phyloP scores from a whole-genome alignment of 2,329 filamentous ascomycete species.

The Chrysosporium keratinophilum region DNA sequence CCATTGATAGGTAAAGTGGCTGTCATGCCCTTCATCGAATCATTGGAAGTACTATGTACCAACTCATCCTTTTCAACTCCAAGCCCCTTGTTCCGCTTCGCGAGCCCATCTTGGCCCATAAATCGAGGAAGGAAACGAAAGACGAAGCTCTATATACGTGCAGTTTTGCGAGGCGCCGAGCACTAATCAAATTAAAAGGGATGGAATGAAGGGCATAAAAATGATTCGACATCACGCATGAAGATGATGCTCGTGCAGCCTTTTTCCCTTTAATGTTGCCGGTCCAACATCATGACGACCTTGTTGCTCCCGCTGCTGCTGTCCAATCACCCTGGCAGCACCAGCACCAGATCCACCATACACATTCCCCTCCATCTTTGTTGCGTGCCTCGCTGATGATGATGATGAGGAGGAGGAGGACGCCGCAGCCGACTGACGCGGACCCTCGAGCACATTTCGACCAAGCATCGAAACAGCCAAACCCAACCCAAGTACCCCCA shows the following conservation, averaged over 20 bases:
- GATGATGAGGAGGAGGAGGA: not conserved
- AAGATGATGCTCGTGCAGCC: not conserved
- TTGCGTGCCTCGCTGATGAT: not conserved
- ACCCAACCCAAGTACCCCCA: slow-evolving; percentile 28
- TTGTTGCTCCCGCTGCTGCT: not conserved
- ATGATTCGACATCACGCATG: not conserved
- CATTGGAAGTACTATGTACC: no score
- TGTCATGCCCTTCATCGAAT: no score
- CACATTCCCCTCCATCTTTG: not conserved
- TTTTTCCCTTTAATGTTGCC: not conserved
- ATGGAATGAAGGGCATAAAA: no score
- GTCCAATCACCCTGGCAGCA: not conserved
- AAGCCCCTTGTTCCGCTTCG: no score
- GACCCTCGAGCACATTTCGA: not conserved
- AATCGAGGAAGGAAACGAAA: no score
- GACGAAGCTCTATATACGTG: not conserved
- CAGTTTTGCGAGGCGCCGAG: not conserved
- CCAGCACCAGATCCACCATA: not conserved
- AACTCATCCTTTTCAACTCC: no score
- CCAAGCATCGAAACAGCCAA: not conserved
- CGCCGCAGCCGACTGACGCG: not conserved
- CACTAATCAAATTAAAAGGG: no score
- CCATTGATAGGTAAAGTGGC: no score
- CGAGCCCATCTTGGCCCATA: no score
- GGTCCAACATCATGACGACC: not conserved